phyloP scores from a whole-genome alignment of 164 flowering plant genomes.

The Stephania yunnanensis region DNA sequence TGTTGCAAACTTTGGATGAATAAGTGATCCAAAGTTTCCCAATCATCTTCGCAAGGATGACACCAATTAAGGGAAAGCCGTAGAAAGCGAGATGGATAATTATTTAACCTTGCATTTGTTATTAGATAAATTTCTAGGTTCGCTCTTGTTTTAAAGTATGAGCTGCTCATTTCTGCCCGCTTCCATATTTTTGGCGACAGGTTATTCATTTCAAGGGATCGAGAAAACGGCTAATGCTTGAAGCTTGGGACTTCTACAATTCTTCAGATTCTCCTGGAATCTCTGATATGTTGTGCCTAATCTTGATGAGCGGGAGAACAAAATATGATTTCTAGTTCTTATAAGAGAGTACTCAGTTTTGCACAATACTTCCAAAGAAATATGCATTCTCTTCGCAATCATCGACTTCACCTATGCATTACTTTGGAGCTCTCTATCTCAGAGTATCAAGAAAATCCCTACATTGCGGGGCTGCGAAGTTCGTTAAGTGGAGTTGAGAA shows the following conservation, averaged over 20 bases:
- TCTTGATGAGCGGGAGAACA: slow-evolving; percentile 41
- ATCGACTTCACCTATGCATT: background rate
- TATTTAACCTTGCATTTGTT: background rate
- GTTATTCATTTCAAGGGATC: slow-evolving; percentile 98
- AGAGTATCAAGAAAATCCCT: background rate
- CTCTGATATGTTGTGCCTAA: slow-evolving; percentile 77
- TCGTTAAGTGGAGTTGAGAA: background rate
- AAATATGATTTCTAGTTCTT: slow-evolving; percentile 7
- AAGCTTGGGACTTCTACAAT: slow-evolving; percentile 78
- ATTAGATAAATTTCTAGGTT: background rate
- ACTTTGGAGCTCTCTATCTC: background rate
- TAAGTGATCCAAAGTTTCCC: no score
- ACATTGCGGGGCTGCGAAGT: background rate
- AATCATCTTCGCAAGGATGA: no score
- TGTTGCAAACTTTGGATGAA: no score
- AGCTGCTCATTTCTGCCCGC: background rate
- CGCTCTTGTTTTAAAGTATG: background rate
- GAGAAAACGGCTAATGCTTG: slow-evolving; percentile 94
- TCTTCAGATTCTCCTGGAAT: slow-evolving; percentile 40
- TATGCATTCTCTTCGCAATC: background rate
- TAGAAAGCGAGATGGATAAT: background rate
- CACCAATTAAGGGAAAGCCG: background rate
- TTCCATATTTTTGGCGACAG: slow-evolving; percentile 30
- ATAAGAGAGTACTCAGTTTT: background rate
- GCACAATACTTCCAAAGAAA: background rate